These are phyloP conservation scores for Colletotrichum eremochloae DNA, from an alignment of 2,329 filamentous ascomycete genomes.

Conservation along the genomic window DNA sequence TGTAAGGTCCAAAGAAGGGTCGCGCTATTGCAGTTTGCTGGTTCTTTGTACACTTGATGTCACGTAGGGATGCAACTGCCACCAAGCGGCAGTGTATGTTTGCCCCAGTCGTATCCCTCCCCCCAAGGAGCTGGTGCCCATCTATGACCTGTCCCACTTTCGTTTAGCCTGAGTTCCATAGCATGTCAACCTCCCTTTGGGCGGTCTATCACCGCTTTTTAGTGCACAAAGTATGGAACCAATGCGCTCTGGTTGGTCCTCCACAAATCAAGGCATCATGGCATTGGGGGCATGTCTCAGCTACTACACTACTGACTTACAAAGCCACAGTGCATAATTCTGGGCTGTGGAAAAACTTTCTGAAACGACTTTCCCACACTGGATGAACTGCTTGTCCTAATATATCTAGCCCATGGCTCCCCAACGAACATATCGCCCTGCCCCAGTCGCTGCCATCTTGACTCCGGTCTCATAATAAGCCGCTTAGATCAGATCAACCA, in stretches of 20 bases:
- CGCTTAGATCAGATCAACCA: background rate
- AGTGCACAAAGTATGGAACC: background rate
- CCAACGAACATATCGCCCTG: background rate
- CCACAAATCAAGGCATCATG: slow-evolving; percentile 13
- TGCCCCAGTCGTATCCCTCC: background rate
- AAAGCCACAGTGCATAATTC: background rate
- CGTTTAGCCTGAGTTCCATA: too few relatives aligned
- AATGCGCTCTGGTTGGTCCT: background rate
- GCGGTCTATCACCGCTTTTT: background rate
- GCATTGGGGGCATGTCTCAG: too few relatives aligned
- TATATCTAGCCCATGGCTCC: background rate
- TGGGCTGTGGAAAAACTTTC: background rate
- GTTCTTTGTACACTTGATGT: background rate
- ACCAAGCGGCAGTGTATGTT: background rate
- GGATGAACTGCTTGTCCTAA: background rate
- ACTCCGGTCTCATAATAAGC: background rate
- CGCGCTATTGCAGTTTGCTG: background rate
- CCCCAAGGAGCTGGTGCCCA: too few relatives aligned
- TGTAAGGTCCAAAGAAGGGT: background rate
- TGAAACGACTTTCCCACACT: slow-evolving; percentile 20
- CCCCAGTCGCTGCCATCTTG: background rate
- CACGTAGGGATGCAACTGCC: background rate
- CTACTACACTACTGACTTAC: too few relatives aligned
- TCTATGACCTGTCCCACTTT: too few relatives aligned
- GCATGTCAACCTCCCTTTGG: background rate